A percentile compares a stretch with the other conserved stretches of the same genome.
Evolutionary conservation across 805 yeast species (phyloP).

Genomic region (Barnettozyma californica): DNA sequence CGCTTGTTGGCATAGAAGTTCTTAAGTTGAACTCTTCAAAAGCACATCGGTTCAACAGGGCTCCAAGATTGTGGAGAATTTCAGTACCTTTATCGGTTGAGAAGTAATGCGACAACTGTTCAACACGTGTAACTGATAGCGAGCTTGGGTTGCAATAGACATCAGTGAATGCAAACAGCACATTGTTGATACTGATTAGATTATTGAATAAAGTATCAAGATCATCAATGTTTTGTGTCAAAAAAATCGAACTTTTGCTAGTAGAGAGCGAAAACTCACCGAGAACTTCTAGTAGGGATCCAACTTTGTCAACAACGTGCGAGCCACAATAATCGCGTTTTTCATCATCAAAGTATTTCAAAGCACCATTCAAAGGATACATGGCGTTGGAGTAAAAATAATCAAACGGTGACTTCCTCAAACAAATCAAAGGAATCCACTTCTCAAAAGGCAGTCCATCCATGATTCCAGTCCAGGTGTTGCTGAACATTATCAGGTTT

Average conservation of each 20-base stretch:
- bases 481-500: constrained; percentile 41
- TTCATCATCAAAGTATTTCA: constrained; percentile 53
- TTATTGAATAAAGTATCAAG: constrained; percentile 24
- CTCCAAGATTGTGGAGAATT: constrained; percentile 37
- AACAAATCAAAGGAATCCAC: constrained; percentile 44
- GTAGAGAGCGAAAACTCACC: constrained; percentile 23
- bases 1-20: constrained; percentile 40
- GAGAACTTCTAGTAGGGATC: constrained; percentile 27
- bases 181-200: constrained; percentile 33
- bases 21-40: constrained; percentile 55
- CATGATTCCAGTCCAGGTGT: constrained; percentile 22
- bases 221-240: constrained; percentile 15
- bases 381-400: constrained; percentile 50
- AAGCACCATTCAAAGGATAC: constrained; percentile 46
- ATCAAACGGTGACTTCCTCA: constrained; percentile 58
- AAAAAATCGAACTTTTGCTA: constrained; percentile 24
- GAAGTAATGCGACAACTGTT: constrained; percentile 35
- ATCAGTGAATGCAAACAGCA: constrained; percentile 49
- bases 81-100: constrained; percentile 37
- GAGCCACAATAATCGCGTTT: constrained; percentile 43
- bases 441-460: constrained; percentile 34
- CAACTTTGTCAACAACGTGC: constrained; percentile 29
- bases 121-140: constrained; percentile 33
- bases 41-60: constrained; percentile 44
- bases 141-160: constrained; percentile 51